Base-by-base conservation (phyloP, 805 yeast species). In the Vanderwaltozyma verrucispora region DNA sequence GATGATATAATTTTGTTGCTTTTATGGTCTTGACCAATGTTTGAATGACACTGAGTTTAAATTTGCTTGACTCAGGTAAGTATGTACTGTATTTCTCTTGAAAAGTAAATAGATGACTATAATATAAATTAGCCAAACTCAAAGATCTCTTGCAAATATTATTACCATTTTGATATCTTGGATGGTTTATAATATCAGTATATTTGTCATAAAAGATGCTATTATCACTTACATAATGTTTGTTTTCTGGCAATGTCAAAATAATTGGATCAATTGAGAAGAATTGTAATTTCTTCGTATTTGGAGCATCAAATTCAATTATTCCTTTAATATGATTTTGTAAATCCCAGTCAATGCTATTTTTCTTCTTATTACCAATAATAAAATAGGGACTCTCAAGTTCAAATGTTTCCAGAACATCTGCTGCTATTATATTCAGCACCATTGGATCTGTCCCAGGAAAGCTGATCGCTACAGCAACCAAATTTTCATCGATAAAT, bases 201-300 rank as follows among this genome's bases (percentile, higher is more conserved):
- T 30, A 37, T 33, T 35, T 46, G 32, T 28, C 16, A 12, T 19
- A 36, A 32, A 32, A 39, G 36, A 36, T 46, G 24, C 29, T 42
- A 29, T 15, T 39, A 17, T 42, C 46, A 13, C 52, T 50, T 13
- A 45, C 46, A 25, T 52, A 44, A 14, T 41, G n/a, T 8, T 14
- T 16, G 37, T 54, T 51, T 33, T 59, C 67, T 2, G 64, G 60
- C 12, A 70, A 53, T 13, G 78, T 80, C 9, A 87, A 67, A 3
- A 75, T 61, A 3, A 86, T 81, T 0, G 95, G 94, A n/a, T 68
- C 63, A 3, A 78, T 54, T 0, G 96, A 78, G 45, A 75, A 80
- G 54, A 82, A 85, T 46, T 87, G 95, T 67, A 88, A 68, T 41
- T 73, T 70, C 21, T 67, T 67, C 15, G 80, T 74, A 31, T 72